These are phyloP conservation scores for Fusarium longipes DNA, from an alignment of 2,329 filamentous ascomycete species.

Conservation along the genomic window DNA sequence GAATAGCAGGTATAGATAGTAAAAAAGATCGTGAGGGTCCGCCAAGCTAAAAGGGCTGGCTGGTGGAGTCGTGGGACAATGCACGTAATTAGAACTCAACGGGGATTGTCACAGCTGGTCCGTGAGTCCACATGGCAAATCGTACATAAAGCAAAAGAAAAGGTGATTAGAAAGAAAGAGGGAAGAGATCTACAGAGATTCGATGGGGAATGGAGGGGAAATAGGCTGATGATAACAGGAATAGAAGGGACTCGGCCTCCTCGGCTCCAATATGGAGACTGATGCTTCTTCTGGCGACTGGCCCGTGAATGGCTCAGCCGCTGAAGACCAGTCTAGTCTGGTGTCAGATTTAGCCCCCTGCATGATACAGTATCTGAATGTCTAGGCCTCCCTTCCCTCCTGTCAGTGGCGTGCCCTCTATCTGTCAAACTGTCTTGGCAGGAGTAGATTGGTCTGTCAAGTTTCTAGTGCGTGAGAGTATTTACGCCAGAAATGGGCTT, in stretches of 20 bases:
- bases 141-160: background rate
- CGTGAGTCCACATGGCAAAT: conserved; percentile 22
- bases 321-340: background rate
- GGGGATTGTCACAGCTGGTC: conserved; percentile 15
- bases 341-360: conserved; percentile 13
- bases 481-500: background rate
- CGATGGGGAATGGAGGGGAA: background rate
- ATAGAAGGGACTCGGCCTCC: background rate
- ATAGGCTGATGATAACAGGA: conserved; percentile 8
- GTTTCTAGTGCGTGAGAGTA: background rate
- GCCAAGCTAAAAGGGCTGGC: conserved; percentile 15
- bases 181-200: conserved; percentile 17
- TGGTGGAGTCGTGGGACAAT: conserved; percentile 22
- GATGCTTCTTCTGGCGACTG: conserved; percentile 5
- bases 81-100: conserved; percentile 24
- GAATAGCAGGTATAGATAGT: background rate
- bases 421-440: conserved; percentile 15
- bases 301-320: background rate
- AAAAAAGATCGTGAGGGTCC: conserved; percentile 4
- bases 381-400: background rate
- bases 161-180: background rate
- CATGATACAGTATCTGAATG: too few relatives aligned
- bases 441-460: background rate
- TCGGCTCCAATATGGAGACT: conserved; percentile 19
- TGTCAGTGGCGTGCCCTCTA: conserved; percentile 8